Percentiles rank a stretch among this genome's conserved stretches.
Evolutionary conservation across 768 basidiomycete genomes (phyloP).

Genomic region (Lyophyllum shimeji): DNA sequence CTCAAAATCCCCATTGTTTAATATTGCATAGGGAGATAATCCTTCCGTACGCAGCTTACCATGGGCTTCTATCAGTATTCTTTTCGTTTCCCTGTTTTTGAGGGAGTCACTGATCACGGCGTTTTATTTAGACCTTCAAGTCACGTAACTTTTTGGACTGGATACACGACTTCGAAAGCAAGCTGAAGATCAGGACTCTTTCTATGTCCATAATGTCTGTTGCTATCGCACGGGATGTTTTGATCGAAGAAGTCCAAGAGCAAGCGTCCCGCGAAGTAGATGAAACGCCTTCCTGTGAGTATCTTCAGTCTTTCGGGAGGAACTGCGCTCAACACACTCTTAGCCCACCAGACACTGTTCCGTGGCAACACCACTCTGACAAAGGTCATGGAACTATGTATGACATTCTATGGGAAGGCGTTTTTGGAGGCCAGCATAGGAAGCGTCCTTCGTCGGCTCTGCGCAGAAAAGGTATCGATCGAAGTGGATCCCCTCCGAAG

Average conservation of each 20-base stretch:
- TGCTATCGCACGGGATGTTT: slow-evolving; percentile 62
- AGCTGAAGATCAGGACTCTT: slow-evolving; percentile 63
- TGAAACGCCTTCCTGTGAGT: slow-evolving; percentile 62
- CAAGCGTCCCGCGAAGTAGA: slow-evolving; percentile 73
- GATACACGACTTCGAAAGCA: slow-evolving; percentile 69
- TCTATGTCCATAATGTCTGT: slow-evolving; percentile 65
- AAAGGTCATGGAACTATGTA: slow-evolving; percentile 76
- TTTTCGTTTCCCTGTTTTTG: neutral
- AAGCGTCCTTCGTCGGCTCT: slow-evolving; percentile 63
- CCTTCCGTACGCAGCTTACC: slow-evolving; percentile 66
- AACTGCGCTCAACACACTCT: too few species aligned
- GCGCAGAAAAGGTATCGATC: slow-evolving; percentile 70
- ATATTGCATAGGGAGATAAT: slow-evolving; percentile 64
- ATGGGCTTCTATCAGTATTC: slow-evolving; percentile 56
- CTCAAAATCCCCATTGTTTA: slow-evolving; percentile 8
- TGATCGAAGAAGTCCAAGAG: slow-evolving; percentile 69
- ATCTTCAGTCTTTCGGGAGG: too few species aligned
- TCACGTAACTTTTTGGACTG: slow-evolving; percentile 71
- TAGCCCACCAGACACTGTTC: slow-evolving; percentile 78
- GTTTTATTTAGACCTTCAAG: slow-evolving; percentile 43
- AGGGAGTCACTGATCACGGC: neutral
- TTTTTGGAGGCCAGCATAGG: slow-evolving; percentile 85
- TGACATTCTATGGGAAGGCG: slow-evolving; percentile 77
- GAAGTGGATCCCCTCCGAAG: slow-evolving; percentile 80
- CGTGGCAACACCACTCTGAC: slow-evolving; percentile 67